These are phyloP conservation scores for Cadophora sp. DNA, from an alignment of 2,329 filamentous ascomycete species.

Conservation along the genomic window DNA sequence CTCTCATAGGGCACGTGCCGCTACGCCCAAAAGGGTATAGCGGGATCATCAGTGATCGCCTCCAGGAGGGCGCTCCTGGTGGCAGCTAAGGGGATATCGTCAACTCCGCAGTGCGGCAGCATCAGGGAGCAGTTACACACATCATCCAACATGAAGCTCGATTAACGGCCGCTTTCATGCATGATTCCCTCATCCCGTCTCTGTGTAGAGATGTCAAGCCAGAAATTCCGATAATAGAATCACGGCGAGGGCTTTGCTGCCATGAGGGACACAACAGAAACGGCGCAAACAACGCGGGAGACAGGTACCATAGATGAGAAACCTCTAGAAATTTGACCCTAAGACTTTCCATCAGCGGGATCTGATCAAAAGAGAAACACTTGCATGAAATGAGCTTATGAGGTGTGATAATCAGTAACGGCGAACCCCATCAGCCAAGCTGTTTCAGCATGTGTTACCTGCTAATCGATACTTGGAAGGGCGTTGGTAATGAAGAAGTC, in stretches of 20 bases:
- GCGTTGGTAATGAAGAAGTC: too few species aligned
- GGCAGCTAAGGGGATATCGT: too few species aligned
- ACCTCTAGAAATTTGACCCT: not conserved
- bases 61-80: too few species aligned
- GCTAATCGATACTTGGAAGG: too few species aligned
- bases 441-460: too few species aligned
- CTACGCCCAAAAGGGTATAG: too few species aligned
- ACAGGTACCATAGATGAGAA: not conserved
- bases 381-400: slow-evolving; percentile 3
- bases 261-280: not conserved
- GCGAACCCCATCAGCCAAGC: too few species aligned
- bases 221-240: not conserved
- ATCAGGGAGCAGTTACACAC: not conserved
- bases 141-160: not conserved
- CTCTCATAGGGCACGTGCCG: too few species aligned
- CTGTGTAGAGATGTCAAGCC: not conserved
- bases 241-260: not conserved
- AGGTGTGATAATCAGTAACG: too few species aligned
- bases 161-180: not conserved
- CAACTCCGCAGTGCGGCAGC: not conserved
- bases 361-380: not conserved
- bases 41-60: too few species aligned
- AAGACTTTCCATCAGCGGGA: not conserved
- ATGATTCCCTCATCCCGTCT: not conserved
- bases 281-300: not conserved